Conservation (phyloP, 2,329 filamentous ascomycete genomes). For the Apiospora hydei region DNA sequence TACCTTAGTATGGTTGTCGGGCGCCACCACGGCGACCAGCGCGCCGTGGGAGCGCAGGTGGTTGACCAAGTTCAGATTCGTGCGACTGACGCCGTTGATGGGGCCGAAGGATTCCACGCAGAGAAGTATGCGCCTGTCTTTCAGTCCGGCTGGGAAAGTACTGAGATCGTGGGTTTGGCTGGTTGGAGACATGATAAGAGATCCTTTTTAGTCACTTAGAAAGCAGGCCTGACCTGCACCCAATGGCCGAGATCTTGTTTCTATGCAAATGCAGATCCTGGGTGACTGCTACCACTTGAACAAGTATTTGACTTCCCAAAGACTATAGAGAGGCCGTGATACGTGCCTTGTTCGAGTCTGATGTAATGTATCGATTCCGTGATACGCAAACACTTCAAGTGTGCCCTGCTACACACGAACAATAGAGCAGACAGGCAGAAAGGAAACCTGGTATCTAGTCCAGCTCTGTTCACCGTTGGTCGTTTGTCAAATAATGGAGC, state of each 20-base stretch:
- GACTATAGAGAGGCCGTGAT: no score
- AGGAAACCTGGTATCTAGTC: background rate
- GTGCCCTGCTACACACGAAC: background rate
- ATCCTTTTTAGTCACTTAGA: background rate
- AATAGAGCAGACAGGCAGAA: background rate
- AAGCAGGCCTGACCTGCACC: background rate
- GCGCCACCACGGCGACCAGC: slow-evolving; percentile 71
- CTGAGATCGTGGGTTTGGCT: slow-evolving; percentile 47
- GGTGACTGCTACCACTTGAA: background rate
- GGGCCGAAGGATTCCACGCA: slow-evolving; percentile 77
- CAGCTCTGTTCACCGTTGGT: background rate
- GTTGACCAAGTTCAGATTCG: slow-evolving; percentile 72
- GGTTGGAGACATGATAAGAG: background rate
- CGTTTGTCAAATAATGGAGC: background rate
- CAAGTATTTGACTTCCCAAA: background rate
- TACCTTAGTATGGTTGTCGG: slow-evolving; percentile 61
- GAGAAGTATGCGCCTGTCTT: slow-evolving; percentile 68
- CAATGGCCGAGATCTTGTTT: background rate
- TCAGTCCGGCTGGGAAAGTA: slow-evolving; percentile 56
- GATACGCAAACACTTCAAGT: background rate
- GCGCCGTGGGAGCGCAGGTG: slow-evolving; percentile 70
- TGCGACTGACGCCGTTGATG: slow-evolving; percentile 76
- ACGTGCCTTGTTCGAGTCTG: no score
- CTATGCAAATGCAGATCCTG: background rate
- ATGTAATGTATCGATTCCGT: background rate